Percentiles rank a stretch among this genome's conserved stretches.
Evolutionary conservation across 2,329 filamentous ascomycete genomes (phyloP).

Genomic region (Pyrenophora teres): DNA sequence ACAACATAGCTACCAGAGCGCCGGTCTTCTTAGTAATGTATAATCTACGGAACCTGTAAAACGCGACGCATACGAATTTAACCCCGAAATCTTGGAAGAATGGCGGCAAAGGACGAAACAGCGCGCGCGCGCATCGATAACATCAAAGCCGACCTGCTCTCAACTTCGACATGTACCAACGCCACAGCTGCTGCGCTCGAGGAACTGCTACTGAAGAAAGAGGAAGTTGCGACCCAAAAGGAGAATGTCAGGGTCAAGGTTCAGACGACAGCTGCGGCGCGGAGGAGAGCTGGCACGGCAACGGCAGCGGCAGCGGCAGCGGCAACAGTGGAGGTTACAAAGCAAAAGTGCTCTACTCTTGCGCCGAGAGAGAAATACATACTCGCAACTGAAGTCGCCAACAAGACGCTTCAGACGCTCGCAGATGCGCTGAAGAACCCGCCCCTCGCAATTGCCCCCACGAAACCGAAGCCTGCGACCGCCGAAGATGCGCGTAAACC

Average conservation of each 20-base stretch:
- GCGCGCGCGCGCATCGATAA: constrained; percentile 54
- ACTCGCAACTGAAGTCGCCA: constrained; percentile 75
- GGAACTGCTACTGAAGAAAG: constrained; percentile 47
- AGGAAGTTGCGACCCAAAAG: constrained; percentile 43
- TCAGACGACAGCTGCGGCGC: constrained; percentile 15
- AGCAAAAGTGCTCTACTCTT: constrained; percentile 47
- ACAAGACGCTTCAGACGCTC: constrained; percentile 69
- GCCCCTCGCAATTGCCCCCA: constrained; percentile 16
- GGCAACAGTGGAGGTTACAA: constrained; percentile 43
- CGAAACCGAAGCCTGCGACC: constrained; percentile 29
- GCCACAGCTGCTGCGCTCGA: constrained; percentile 54
- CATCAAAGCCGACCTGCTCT: constrained; percentile 55
- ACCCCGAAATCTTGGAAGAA: constrained; percentile 13
- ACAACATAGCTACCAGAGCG: constrained; percentile 15
- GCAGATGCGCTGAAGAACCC: constrained; percentile 66
- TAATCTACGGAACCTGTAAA: constrained; percentile 33
- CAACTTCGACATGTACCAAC: constrained; percentile 56
- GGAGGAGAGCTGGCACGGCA: constrained; percentile 40
- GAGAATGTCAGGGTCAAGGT: constrained; percentile 41
- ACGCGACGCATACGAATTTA: background rate
- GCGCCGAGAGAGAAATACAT: constrained; percentile 65
- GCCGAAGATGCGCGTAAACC: constrained; percentile 34
- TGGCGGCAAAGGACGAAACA: constrained; percentile 37
- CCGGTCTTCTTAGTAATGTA: constrained; percentile 34
- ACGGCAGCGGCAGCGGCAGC: constrained; percentile 29